These are phyloP conservation scores for Jaltomata sinuosa DNA, from an alignment of 257 asterid species.

Conservation along the genomic window DNA sequence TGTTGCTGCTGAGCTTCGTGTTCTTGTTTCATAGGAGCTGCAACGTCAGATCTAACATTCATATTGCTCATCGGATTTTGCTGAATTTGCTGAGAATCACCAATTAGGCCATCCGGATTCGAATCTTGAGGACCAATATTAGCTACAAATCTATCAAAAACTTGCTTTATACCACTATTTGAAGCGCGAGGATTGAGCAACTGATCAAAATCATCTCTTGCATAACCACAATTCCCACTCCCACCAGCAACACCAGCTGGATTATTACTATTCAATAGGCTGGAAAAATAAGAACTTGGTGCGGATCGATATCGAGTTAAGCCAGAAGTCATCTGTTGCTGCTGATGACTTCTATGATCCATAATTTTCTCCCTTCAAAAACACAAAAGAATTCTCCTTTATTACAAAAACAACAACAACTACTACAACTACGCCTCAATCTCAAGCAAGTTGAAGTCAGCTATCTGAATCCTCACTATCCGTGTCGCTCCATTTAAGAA, in stretches of 20 bases:
- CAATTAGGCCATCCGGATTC: not conserved
- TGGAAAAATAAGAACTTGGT: constrained; percentile 65
- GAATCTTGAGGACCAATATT: constrained; percentile 4
- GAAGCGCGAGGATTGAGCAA: constrained; percentile 48
- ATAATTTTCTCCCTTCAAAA: not conserved
- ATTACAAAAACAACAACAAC: not conserved
- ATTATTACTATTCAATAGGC: constrained; percentile 19
- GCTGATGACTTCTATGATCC: constrained; percentile 5
- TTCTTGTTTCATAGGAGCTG: constrained; percentile 23
- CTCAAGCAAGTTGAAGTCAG: not conserved
- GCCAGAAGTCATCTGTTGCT: constrained; percentile 44
- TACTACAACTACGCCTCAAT: not conserved
- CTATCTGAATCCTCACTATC: not conserved
- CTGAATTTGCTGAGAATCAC: not conserved
- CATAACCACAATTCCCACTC: constrained; percentile 30
- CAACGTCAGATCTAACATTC: not conserved
- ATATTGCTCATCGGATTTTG: not conserved
- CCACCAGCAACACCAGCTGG: not conserved
- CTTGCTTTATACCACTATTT: constrained; percentile 30
- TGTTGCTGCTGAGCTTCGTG: constrained; percentile 6
- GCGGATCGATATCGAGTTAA: constrained; percentile 74
- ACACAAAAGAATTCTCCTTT: not conserved
- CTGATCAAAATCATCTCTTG: constrained; percentile 50
- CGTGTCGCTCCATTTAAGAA: not conserved
- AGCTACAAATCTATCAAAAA: constrained; percentile 30